Percentiles rank a stretch among this genome's conserved stretches.
Conservation (phyloP, 495 filamentous ascomycete genomes). For the Poronia punctata region DNA sequence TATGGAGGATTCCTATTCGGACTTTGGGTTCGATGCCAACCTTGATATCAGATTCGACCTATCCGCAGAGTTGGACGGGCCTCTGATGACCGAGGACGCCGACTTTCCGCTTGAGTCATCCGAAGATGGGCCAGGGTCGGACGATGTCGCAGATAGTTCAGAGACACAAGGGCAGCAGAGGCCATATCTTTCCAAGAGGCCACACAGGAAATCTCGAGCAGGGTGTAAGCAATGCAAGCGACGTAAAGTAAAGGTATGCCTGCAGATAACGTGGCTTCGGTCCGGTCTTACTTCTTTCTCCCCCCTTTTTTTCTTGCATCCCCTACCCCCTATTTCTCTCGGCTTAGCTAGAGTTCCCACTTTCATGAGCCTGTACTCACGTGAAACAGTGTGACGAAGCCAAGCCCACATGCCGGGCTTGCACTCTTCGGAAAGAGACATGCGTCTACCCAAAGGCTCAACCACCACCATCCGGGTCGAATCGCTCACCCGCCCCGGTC, state of each 20-base stretch:
- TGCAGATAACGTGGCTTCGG: too few relatives aligned
- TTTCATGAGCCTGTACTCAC: slow-evolving; percentile 4
- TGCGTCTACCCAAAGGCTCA: slow-evolving; percentile 32
- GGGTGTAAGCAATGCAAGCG: slow-evolving; percentile 42
- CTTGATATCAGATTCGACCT: too few relatives aligned
- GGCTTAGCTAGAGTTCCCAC: background rate
- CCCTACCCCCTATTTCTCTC: background rate
- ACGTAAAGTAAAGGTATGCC: slow-evolving; percentile 39
- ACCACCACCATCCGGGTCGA: slow-evolving; percentile 3
- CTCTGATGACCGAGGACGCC: too few relatives aligned
- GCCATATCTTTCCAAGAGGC: slow-evolving; percentile 41
- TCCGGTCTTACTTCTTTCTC: background rate
- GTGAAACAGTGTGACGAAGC: slow-evolving; percentile 42
- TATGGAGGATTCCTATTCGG: too few relatives aligned
- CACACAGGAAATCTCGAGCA: slow-evolving; percentile 45
- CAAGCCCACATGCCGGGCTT: slow-evolving; percentile 39
- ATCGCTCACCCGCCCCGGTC: slow-evolving; percentile 9
- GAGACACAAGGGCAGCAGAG: slow-evolving; percentile 10
- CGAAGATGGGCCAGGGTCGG: too few relatives aligned
- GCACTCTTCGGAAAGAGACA: slow-evolving; percentile 33
- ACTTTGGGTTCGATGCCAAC: too few relatives aligned
- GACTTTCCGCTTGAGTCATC: too few relatives aligned
- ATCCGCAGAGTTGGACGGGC: too few relatives aligned
- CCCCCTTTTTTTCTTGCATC: background rate
- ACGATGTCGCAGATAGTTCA: background rate